Evolutionary conservation across 257 asterid species (phyloP).

Genomic region (Solanum sitiens): DNA sequence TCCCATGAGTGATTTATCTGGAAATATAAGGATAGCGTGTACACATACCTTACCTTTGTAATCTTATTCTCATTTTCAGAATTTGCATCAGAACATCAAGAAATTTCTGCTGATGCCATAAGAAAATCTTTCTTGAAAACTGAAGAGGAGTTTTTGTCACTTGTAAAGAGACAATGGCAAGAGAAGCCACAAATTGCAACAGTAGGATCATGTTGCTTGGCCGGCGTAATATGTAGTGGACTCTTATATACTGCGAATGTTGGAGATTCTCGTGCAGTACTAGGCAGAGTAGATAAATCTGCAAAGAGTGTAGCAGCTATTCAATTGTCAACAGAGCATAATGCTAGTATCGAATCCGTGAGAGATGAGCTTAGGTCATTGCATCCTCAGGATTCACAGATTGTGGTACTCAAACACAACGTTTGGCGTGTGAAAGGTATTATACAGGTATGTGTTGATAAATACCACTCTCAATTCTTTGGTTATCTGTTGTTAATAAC

Average conservation of each 20-base stretch:
- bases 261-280: constrained; percentile 85
- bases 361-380: constrained; percentile 59
- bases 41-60: not conserved
- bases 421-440: constrained; percentile 97
- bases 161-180: constrained; percentile 62
- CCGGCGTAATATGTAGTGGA: constrained; percentile 65
- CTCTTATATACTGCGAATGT: constrained; percentile 68
- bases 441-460: constrained; percentile 56
- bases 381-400: constrained; percentile 78
- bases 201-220: constrained; percentile 91
- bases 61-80: constrained; percentile 18
- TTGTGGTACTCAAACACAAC: constrained; percentile 71
- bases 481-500: not conserved
- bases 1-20: not conserved
- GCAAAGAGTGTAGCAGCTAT: constrained; percentile 47
- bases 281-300: constrained; percentile 54
- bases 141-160: constrained; percentile 69
- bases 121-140: constrained; percentile 78
- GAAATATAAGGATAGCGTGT: not conserved
- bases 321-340: constrained; percentile 81
- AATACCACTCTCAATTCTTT: not conserved
- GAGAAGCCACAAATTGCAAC: constrained; percentile 73
- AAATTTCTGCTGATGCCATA: constrained; percentile 56
- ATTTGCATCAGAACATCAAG: constrained; percentile 55
- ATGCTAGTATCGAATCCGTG: constrained; percentile 59